Evolutionary conservation across 805 yeast species (phyloP).

Genomic region (Lipomyces anomalus): DNA sequence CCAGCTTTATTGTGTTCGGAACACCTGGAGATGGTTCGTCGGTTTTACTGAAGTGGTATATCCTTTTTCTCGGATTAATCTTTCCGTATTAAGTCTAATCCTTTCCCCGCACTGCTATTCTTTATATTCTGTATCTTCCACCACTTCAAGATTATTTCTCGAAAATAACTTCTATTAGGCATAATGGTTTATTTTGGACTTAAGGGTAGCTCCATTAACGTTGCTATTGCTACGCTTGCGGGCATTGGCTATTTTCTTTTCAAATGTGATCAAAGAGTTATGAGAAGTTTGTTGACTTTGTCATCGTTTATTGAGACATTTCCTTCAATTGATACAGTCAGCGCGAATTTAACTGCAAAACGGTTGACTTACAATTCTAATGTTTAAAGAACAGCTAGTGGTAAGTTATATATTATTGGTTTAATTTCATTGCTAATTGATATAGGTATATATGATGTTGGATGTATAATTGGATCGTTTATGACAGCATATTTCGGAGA

Average conservation of each 20-base stretch:
- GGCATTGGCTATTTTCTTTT: slow-evolving; percentile 61
- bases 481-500: slow-evolving; percentile 60
- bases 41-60: no score
- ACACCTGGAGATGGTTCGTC: no score
- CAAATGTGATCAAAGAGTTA: slow-evolving; percentile 77
- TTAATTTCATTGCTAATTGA: no score
- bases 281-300: slow-evolving; percentile 36
- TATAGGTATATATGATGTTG: slow-evolving; percentile 52
- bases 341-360: slow-evolving; percentile 2
- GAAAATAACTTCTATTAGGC: no score
- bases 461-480: slow-evolving; percentile 70
- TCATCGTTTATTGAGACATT: slow-evolving; percentile 9
- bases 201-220: slow-evolving; percentile 48
- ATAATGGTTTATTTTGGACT: slow-evolving; percentile 45
- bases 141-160: no score
- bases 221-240: slow-evolving; percentile 51
- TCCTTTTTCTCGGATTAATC: no score
- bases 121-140: no score
- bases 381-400: slow-evolving; percentile 12
- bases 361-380: slow-evolving; percentile 12
- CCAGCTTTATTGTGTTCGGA: no score
- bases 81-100: no score
- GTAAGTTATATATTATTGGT: slow-evolving; percentile 19
- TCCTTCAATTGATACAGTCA: slow-evolving; percentile 9
- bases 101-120: no score